Evolutionary conservation across 306 rosid species (phyloP).

Genomic region (Rosa rugosa): DNA sequence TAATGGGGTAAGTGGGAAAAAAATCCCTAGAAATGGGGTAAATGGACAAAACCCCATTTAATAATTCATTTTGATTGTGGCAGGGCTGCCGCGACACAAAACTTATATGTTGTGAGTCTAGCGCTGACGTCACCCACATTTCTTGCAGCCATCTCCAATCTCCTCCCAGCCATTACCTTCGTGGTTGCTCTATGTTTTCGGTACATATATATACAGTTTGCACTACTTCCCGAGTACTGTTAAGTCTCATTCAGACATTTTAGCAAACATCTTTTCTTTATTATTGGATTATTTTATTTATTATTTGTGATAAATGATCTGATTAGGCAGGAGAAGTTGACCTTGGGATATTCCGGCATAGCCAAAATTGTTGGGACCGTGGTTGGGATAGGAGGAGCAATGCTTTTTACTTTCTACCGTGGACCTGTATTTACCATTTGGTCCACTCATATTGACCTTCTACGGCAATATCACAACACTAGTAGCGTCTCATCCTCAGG

Average conservation of each 20-base stretch:
- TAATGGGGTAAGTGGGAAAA: too few relatives aligned
- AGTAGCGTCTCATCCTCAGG: background rate
- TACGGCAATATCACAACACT: background rate
- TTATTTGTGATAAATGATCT: background rate
- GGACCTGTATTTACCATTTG: background rate
- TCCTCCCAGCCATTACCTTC: background rate
- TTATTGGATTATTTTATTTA: background rate
- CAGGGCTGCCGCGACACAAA: background rate
- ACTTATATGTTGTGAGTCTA: background rate
- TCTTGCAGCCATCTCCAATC: background rate
- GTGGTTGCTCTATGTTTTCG: background rate
- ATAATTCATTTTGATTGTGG: background rate
- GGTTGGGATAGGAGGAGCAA: slow-evolving; percentile 1
- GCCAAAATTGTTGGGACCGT: background rate
- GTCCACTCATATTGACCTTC: background rate
- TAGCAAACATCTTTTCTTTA: too few relatives aligned
- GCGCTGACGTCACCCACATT: background rate
- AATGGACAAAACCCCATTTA: too few relatives aligned
- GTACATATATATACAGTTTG: background rate
- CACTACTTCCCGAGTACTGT: background rate
- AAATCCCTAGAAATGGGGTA: too few relatives aligned
- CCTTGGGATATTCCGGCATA: background rate
- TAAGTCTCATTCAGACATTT: too few relatives aligned
- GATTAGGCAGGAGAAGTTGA: background rate
- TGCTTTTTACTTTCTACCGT: background rate